These are phyloP conservation scores for Mycena maculata DNA, from an alignment of 768 basidiomycete species.

Conservation along the genomic window DNA sequence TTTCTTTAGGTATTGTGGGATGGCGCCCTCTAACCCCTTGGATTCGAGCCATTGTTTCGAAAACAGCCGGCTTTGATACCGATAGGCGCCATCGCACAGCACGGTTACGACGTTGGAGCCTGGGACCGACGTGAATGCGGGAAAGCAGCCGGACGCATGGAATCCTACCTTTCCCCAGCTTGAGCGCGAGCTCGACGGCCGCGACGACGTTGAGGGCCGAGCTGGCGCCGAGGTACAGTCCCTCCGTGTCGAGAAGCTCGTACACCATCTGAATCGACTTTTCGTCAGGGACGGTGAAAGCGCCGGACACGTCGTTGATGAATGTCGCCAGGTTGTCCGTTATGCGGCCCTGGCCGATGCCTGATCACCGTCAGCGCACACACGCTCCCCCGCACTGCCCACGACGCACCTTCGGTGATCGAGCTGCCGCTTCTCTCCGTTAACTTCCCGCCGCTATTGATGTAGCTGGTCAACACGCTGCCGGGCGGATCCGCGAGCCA, in stretches of 20 bases:
- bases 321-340: constrained; percentile 92
- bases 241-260: constrained; percentile 90
- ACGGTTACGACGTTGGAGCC: constrained; percentile 90
- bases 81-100: constrained; percentile 94
- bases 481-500: constrained; percentile 99
- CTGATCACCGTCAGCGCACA: constrained; percentile 53
- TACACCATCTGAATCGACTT: constrained; percentile 96
- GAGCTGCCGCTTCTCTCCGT: constrained; percentile 85
- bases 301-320: constrained; percentile 81
- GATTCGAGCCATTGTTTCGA: constrained; percentile 90
- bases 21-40: constrained; percentile 81
- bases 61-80: constrained; percentile 96
- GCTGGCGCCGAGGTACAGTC: constrained; percentile 94
- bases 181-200: constrained; percentile 87
- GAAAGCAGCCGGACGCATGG: background rate
- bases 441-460: constrained; percentile 83
- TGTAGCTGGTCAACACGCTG: constrained; percentile 86
- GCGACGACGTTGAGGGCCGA: constrained; percentile 96
- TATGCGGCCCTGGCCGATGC: constrained; percentile 96
- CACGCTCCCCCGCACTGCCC: background rate
- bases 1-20: constrained; percentile 88
- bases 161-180: constrained; percentile 79
- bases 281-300: constrained; percentile 87
- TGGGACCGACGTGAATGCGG: constrained; percentile 42
- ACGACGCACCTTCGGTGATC: constrained; percentile 84